These are phyloP conservation scores for Gnetum montanum DNA, from an alignment of 75 land plant genomes.

Conservation along the genomic window DNA sequence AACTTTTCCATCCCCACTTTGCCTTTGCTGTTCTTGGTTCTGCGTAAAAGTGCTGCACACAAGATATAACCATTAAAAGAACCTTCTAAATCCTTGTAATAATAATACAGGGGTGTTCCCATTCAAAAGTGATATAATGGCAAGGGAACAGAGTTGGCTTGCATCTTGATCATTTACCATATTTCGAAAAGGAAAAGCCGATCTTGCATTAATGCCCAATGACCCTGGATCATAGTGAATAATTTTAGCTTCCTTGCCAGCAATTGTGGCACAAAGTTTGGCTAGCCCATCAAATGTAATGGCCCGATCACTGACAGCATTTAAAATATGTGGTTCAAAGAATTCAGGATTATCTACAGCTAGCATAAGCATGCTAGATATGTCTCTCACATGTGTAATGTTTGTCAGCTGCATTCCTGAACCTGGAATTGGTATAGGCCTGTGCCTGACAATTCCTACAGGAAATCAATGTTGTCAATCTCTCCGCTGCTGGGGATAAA, in stretches of 20 bases:
- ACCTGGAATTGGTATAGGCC: slow-evolving; percentile 90
- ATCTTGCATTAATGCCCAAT: slow-evolving; percentile 77
- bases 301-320: slow-evolving; percentile 85
- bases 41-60: slow-evolving; percentile 91
- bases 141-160: too few relatives aligned
- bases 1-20: slow-evolving; percentile 70
- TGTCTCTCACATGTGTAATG: slow-evolving; percentile 86
- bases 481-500: too few relatives aligned
- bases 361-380: slow-evolving; percentile 82
- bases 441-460: slow-evolving; percentile 75
- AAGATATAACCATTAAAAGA: neutral
- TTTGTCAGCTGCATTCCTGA: slow-evolving; percentile 95
- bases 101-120: too few relatives aligned
- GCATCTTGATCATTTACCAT: slow-evolving; percentile 32
- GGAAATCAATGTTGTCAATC: too few relatives aligned
- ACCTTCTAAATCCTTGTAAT: neutral
- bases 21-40: slow-evolving; percentile 98
- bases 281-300: slow-evolving; percentile 87
- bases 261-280: slow-evolving; percentile 81
- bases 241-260: slow-evolving; percentile 58
- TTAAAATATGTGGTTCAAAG: slow-evolving; percentile 67
- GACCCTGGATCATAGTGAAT: slow-evolving; percentile 92
- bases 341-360: slow-evolving; percentile 73
- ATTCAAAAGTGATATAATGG: too few relatives aligned
- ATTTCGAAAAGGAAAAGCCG: slow-evolving; percentile 95